phyloP scores from a whole-genome alignment of 768 basidiomycete genomes.

The Jaapia argillacea region DNA sequence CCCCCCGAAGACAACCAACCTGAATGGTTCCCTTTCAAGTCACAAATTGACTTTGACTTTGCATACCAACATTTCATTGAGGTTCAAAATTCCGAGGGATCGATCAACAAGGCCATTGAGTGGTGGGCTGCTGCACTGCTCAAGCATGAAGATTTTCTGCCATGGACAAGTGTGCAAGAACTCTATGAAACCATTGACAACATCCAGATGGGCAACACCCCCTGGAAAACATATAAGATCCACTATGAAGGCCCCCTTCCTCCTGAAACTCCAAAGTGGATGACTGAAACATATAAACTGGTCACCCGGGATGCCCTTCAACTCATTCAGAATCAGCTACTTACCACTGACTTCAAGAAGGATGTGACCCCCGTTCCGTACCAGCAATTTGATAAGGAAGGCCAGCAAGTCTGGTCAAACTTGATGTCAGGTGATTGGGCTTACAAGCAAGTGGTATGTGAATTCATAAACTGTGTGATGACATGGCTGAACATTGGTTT shows the following conservation, averaged over 20 bases:
- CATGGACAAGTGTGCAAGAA: neutral
- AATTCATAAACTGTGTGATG: neutral
- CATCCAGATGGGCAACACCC: neutral
- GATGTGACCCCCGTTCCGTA: neutral
- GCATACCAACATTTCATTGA: no score
- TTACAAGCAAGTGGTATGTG: neutral
- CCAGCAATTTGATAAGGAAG: neutral
- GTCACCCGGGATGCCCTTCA: neutral
- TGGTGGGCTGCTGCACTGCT: neutral
- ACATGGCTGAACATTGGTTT: neutral
- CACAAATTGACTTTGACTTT: no score
- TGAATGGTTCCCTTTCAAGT: no score
- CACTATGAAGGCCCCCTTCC: neutral
- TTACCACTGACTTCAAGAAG: neutral
- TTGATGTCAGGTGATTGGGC: constrained; percentile 2
- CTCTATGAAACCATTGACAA: neutral
- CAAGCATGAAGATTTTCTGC: neutral
- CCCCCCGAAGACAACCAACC: no score
- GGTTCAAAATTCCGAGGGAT: no score
- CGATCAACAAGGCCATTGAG: no score
- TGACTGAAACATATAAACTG: neutral
- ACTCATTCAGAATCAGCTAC: neutral
- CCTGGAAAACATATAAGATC: neutral
- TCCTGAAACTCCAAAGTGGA: neutral
- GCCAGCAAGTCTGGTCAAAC: neutral